Percentiles rank a stretch among this genome's conserved stretches.
Conservation (phyloP, 2,329 filamentous ascomycete species). For the Cladosporium colombiae region DNA sequence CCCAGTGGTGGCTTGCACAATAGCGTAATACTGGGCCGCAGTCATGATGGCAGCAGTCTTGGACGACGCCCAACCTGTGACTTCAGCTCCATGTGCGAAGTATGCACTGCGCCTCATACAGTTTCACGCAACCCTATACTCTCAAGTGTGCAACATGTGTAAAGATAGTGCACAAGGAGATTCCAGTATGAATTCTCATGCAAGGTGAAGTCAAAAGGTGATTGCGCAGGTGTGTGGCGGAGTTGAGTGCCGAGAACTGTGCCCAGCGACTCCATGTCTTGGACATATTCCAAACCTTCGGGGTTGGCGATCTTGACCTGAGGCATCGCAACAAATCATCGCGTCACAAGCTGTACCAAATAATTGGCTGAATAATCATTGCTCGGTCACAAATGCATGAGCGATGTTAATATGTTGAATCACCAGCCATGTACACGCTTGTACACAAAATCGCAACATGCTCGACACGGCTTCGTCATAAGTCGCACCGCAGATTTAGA, state of each 20-base stretch:
- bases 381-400: neutral
- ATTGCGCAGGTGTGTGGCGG: constrained; percentile 33
- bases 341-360: neutral
- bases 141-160: neutral
- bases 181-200: neutral
- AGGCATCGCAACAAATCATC: neutral
- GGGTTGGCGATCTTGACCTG: neutral
- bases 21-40: neutral
- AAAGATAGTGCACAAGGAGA: neutral
- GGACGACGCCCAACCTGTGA: neutral
- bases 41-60: neutral
- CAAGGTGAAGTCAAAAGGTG: constrained; percentile 14
- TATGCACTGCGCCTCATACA: constrained; percentile 12
- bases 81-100: constrained; percentile 3
- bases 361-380: neutral
- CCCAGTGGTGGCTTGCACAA: constrained; percentile 10
- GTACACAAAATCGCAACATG: neutral
- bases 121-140: neutral
- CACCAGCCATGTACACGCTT: neutral
- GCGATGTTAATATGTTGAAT: neutral
- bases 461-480: neutral
- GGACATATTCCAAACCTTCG: neutral
- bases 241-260: constrained; percentile 39
- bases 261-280: constrained; percentile 19
- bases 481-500: neutral